These are phyloP conservation scores for Metahyphopichia silvanorum DNA, from an alignment of 805 yeast genomes.

Conservation along the genomic window DNA sequence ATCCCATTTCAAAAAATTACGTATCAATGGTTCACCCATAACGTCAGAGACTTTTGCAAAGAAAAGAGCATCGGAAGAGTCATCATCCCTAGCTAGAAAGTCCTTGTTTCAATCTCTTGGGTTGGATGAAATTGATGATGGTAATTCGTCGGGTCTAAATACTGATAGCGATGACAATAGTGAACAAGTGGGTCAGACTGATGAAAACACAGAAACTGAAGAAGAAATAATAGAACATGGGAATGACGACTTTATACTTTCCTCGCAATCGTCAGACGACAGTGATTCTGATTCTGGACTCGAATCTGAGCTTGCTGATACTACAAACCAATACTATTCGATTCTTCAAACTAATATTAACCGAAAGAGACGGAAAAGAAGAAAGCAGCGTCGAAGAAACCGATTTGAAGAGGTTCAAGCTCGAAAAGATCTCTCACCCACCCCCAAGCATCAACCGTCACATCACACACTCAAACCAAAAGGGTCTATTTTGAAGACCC, in stretches of 20 bases:
- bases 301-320: background rate
- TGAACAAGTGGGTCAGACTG: constrained; percentile 1
- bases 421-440: constrained; percentile 21
- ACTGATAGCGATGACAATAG: constrained; percentile 18
- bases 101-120: constrained; percentile 8
- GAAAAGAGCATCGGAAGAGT: constrained; percentile 6
- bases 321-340: constrained; percentile 9
- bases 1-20: constrained; percentile 39
- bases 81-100: no score
- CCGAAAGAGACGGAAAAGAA: constrained; percentile 10
- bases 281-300: constrained; percentile 9
- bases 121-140: constrained; percentile 3
- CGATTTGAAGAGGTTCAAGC: background rate
- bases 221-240: constrained; percentile 1
- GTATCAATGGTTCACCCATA: constrained; percentile 38
- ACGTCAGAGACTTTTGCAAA: constrained; percentile 18
- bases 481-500: constrained; percentile 34
- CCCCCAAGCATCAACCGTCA: constrained; percentile 40
- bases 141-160: constrained; percentile 23
- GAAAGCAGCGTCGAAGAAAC: constrained; percentile 3
- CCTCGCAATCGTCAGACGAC: constrained; percentile 11
- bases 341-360: constrained; percentile 11
- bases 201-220: constrained; percentile 3
- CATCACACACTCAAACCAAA: constrained; percentile 41
- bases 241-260: constrained; percentile 2